Evolutionary conservation across 352 stramenopile genomes (phyloP).

Genomic region (Phytophthora meadii): DNA sequence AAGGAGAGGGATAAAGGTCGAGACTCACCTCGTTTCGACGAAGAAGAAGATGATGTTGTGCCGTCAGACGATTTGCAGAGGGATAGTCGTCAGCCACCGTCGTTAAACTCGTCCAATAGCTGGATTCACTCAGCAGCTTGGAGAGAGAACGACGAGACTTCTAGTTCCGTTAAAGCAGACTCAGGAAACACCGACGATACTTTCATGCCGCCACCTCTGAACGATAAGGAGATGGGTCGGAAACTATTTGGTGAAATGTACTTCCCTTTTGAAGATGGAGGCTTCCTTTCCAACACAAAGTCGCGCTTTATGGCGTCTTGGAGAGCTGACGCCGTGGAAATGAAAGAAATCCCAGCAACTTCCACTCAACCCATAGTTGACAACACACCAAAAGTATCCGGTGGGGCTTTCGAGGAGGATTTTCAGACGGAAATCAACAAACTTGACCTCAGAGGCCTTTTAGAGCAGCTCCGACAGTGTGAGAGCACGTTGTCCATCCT

Average conservation of each 20-base stretch:
- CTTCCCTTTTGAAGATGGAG: conserved; percentile 85
- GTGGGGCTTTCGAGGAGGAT: conserved; percentile 18
- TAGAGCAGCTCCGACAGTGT: conserved; percentile 23
- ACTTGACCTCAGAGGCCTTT: conserved; percentile 26
- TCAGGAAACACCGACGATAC: neutral
- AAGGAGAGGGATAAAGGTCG: conserved; percentile 61
- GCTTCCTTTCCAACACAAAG: conserved; percentile 64
- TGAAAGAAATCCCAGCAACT: conserved; percentile 17
- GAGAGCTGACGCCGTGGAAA: conserved; percentile 38
- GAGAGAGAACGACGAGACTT: conserved; percentile 8
- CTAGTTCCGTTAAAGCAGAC: neutral
- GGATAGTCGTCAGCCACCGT: neutral
- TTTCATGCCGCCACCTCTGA: conserved; percentile 34
- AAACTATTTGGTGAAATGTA: conserved; percentile 90
- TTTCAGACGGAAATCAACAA: conserved; percentile 35
- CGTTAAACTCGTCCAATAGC: conserved; percentile 16
- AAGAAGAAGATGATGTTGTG: conserved; percentile 70
- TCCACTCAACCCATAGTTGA: conserved; percentile 10
- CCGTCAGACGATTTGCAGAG: conserved; percentile 5
- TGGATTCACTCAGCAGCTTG: conserved; percentile 15
- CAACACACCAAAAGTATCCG: neutral
- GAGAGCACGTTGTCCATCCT: conserved; percentile 43
- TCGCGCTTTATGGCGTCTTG: conserved; percentile 43
- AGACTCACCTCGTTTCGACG: conserved; percentile 51
- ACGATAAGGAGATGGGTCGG: conserved; percentile 83